A percentile compares a stretch with the other conserved stretches of the same genome.
Evolutionary conservation across 805 yeast species (phyloP).

Genomic region (Starmerella scarabaei): DNA sequence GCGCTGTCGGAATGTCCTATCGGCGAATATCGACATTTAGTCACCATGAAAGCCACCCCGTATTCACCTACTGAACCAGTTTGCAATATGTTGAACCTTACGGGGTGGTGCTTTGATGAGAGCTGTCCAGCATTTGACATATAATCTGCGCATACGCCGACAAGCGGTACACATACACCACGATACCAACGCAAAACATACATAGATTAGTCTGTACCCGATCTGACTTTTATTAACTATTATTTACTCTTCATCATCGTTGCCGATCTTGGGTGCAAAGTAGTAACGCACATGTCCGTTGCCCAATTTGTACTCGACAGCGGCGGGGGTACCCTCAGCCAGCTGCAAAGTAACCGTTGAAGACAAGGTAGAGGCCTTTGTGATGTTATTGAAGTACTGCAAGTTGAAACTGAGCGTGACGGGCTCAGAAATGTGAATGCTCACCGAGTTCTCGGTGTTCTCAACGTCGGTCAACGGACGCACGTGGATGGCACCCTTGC

Average conservation of each 20-base stretch:
- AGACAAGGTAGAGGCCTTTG: constrained; percentile 76
- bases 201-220: too few species aligned
- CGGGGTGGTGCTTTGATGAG: too few species aligned
- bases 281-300: constrained; percentile 91
- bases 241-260: constrained; percentile 58
- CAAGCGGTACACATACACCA: too few species aligned
- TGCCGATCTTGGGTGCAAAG: constrained; percentile 82
- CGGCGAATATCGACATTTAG: too few species aligned
- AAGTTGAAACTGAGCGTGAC: constrained; percentile 84
- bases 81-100: too few species aligned
- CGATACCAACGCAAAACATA: too few species aligned
- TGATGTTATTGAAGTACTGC: constrained; percentile 78
- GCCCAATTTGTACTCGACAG: constrained; percentile 80
- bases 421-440: constrained; percentile 69
- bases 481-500: constrained; percentile 72
- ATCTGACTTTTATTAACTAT: too few species aligned
- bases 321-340: constrained; percentile 84
- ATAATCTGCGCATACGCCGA: too few species aligned
- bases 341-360: constrained; percentile 68
- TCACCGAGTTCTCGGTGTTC: constrained; percentile 55
- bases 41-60: too few species aligned
- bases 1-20: too few species aligned
- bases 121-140: too few species aligned
- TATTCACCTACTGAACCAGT: too few species aligned
- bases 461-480: constrained; percentile 78